A percentile compares a stretch with the other conserved stretches of the same genome.
phyloP scores from a whole-genome alignment of 2,329 filamentous ascomycete genomes.

The Bertia moriformis region DNA sequence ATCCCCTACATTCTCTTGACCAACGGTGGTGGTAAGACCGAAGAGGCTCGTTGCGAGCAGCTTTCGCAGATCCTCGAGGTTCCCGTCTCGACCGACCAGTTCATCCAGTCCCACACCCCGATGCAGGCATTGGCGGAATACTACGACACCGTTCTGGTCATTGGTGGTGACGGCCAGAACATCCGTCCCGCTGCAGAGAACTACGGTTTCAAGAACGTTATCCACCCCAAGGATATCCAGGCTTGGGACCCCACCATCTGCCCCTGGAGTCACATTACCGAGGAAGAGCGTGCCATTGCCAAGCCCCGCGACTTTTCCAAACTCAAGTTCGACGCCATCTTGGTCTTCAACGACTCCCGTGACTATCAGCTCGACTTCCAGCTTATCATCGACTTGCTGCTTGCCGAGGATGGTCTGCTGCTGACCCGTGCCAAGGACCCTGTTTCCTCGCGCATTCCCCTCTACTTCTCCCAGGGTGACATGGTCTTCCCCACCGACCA shows the following conservation, averaged over 20 bases:
- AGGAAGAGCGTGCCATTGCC: constrained; percentile 51
- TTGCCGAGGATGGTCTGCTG: constrained; percentile 51
- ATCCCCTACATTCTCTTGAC: constrained; percentile 64
- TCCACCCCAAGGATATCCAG: constrained; percentile 61
- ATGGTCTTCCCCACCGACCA: constrained; percentile 43
- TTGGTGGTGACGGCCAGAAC: constrained; percentile 62
- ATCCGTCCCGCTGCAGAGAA: constrained; percentile 60
- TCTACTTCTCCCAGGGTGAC: constrained; percentile 59
- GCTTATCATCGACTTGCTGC: constrained; percentile 61
- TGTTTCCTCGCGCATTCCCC: constrained; percentile 50
- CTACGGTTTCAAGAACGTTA: constrained; percentile 61
- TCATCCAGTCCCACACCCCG: constrained; percentile 65
- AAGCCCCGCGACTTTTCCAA: constrained; percentile 59
- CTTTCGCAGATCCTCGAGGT: constrained; percentile 50
- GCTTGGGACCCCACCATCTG: constrained; percentile 57
- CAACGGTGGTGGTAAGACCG: constrained; percentile 61
- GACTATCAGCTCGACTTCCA: constrained; percentile 66
- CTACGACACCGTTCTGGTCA: constrained; percentile 62
- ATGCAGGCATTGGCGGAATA: constrained; percentile 66
- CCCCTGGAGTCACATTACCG: constrained; percentile 54
- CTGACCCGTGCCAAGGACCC: constrained; percentile 53
- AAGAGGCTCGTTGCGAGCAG: constrained; percentile 49
- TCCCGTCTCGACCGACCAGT: constrained; percentile 56
- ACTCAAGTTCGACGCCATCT: constrained; percentile 58
- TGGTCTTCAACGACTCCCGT: constrained; percentile 61